Conservation (phyloP, 2,329 filamentous ascomycete species). For the Paramyrothecium sp. region DNA sequence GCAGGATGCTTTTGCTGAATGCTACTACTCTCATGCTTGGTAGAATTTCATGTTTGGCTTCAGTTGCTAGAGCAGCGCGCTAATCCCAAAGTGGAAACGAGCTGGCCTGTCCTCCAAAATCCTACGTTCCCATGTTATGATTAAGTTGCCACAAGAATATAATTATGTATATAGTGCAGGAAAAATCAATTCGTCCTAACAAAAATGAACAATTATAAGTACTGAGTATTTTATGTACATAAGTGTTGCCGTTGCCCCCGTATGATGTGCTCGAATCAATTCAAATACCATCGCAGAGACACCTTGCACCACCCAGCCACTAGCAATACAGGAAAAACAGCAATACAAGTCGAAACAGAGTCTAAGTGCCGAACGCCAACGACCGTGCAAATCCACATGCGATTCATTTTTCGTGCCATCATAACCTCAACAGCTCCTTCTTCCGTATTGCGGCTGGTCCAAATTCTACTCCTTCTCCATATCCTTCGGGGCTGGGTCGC, state of each 20-base stretch:
- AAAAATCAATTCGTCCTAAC: no score
- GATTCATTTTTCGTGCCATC: slow-evolving; percentile 18
- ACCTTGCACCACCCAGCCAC: no score
- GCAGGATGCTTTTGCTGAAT: slow-evolving; percentile 19
- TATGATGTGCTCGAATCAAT: no score
- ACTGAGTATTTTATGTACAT: no score
- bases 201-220: no score
- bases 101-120: slow-evolving; percentile 18
- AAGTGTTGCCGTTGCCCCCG: no score
- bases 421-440: background rate
- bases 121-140: background rate
- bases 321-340: no score
- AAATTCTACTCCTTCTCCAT: slow-evolving; percentile 70
- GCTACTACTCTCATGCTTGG: slow-evolving; percentile 24
- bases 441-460: background rate
- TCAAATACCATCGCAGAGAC: no score
- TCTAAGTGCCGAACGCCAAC: slow-evolving; percentile 27
- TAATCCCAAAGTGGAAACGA: slow-evolving; percentile 34
- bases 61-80: slow-evolving; percentile 15
- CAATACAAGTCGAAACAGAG: background rate
- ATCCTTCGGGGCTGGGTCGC: slow-evolving; percentile 93
- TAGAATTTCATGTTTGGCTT: slow-evolving; percentile 28
- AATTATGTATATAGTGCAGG: no score
- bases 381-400: slow-evolving; percentile 21
- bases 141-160: background rate